Conservation (phyloP, 331 rosid species). For the Spiraea crenata region DNA sequence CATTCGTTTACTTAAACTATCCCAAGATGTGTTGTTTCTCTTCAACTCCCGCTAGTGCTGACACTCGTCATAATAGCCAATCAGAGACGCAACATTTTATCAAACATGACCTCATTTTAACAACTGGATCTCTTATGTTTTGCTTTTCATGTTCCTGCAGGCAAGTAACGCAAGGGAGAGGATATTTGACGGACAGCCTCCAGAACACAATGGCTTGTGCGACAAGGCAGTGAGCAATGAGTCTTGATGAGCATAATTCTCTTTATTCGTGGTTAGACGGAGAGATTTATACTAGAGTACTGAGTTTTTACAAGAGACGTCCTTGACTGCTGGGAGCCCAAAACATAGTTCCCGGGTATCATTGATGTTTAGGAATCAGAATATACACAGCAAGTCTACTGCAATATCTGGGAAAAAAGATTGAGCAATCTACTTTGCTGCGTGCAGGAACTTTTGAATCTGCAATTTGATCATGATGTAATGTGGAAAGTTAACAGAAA, state of each 20-base stretch:
- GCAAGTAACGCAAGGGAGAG: conserved; percentile 53
- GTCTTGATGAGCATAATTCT: conserved; percentile 1
- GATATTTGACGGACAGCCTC: conserved; percentile 31
- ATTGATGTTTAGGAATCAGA: neutral
- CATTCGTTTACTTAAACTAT: no score
- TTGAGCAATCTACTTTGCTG: neutral
- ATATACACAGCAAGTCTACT: neutral
- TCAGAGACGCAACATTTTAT: neutral
- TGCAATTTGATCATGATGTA: neutral
- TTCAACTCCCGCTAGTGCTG: no score
- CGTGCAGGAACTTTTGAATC: neutral
- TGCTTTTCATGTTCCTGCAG: conserved; percentile 32
- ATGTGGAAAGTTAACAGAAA: neutral
- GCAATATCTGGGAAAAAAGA: neutral
- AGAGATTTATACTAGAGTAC: neutral
- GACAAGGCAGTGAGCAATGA: conserved; percentile 2
- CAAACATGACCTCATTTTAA: neutral
- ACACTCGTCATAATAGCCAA: no score
- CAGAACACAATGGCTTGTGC: conserved; percentile 20
- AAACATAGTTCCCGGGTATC: neutral
- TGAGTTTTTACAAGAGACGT: no score
- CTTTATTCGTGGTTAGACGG: neutral
- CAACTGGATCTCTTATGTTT: neutral
- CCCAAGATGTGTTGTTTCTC: no score
- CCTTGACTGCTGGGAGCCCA: neutral